A percentile compares a stretch with the other conserved stretches of the same genome.
Conservation (phyloP, 331 rosid genomes). For the Malus hybrid region DNA sequence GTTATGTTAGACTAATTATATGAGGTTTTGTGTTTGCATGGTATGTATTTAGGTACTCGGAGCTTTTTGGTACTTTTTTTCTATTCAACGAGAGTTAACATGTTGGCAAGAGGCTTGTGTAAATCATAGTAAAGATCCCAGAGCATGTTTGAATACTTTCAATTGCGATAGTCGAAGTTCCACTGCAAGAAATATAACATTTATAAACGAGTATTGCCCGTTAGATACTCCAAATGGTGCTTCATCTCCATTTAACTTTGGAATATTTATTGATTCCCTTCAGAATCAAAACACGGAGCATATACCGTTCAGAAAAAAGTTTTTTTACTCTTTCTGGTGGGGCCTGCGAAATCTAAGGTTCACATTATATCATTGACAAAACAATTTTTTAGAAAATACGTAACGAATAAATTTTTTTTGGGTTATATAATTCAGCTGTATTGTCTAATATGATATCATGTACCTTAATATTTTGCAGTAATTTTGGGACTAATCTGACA, state of each 20-base stretch:
- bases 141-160: not conserved
- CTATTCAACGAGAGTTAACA: not conserved
- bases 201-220: conserved; percentile 2
- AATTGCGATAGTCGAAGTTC: not conserved
- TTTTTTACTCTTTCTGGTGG: conserved; percentile 11
- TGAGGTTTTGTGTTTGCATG: no score
- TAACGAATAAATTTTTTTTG: no score
- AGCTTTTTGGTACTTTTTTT: not conserved
- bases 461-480: not conserved
- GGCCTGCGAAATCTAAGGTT: conserved; percentile 13
- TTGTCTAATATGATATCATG: not conserved
- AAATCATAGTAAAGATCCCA: no score
- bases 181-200: not conserved
- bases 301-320: not conserved
- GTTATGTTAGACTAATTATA: not conserved
- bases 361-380: not conserved
- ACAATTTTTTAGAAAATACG: no score
- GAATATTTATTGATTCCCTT: conserved; percentile 2
- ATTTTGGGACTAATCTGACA: not conserved
- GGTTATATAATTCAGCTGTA: no score
- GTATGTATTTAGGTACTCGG: not conserved
- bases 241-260: not conserved
- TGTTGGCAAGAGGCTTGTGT: not conserved
- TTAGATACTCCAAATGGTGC: not conserved
- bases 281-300: not conserved